Evolutionary conservation across 2,329 filamentous ascomycete species (phyloP), one percentile per base, ranked within the genome.

Genomic region (Cercospora sp.): DNA sequence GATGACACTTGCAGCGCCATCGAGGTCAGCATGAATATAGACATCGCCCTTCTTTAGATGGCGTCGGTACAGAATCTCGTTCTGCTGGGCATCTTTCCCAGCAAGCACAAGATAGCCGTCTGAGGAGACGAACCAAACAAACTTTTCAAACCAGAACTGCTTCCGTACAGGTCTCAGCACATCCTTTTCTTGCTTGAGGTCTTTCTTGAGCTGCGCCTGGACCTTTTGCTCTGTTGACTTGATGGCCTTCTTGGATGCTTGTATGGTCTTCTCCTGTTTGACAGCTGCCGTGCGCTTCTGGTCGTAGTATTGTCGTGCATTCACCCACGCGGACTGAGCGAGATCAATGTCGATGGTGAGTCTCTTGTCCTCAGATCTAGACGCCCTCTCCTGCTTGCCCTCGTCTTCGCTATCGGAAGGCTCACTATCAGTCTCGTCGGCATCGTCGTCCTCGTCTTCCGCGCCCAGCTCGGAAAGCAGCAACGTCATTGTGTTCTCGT

Each of bases 121-220:
- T 0, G 93, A 96, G 0, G 94, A 97, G 73, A 98, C 87, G 81
- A 99, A 99, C 86, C 93, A 98, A 30, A 89, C 84, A 75, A 97
- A 99, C 80, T 99, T 99, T 76, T 99, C 95, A 73, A 97, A 99
- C 95, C 95, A 99, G 75, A 94, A 87, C 72, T 90, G 90, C 75
- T 89, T 91, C 65, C 95, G 87, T 8, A 97, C 90, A 0, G 91
- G 93, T 57, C 94, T 89, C 9, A 98, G 82, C 1, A 96, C 83
- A 20, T 93, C 90, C 78, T 97, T 97, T 80, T 98, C 95, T 76
- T 95, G 91, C 81, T 97, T 97, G 66, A 98, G 80, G 0, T 89
- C 90, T 75, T 93, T 94, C 80, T 92, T 96, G 23, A 98, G 83
- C 77, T 97, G 93, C 12, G 91, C 88, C 4, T 87, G 85, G 23